Conservation (phyloP, 345 rosid species). For the Lepidium africanum region DNA sequence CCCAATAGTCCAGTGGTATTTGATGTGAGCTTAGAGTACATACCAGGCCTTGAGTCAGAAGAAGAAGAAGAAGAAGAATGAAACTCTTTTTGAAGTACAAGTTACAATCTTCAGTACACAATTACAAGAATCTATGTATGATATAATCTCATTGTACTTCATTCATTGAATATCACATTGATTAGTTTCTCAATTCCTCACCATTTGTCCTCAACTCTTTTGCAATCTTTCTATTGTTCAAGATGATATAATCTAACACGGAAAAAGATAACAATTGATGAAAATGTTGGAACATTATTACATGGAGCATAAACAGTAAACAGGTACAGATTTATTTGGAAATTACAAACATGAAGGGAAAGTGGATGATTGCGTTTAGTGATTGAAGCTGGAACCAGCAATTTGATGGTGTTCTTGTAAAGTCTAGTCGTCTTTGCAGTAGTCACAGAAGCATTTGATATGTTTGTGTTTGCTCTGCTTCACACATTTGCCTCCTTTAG, state of each 20-base stretch:
- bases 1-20: constrained; percentile 80
- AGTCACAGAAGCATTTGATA: constrained; percentile 16
- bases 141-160: neutral
- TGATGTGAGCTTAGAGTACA: constrained; percentile 85
- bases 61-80: constrained; percentile 59
- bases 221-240: neutral
- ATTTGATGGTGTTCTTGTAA: neutral
- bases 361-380: neutral
- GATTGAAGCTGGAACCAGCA: neutral
- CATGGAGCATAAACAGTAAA: neutral
- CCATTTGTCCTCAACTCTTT: neutral
- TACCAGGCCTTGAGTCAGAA: constrained; percentile 82
- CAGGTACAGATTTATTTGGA: neutral
- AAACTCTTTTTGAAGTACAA: neutral
- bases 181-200: neutral
- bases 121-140: neutral
- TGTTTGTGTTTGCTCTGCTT: constrained; percentile 17
- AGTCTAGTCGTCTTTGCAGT: constrained; percentile 12
- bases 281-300: neutral
- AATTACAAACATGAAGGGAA: neutral
- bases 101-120: neutral
- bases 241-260: neutral
- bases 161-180: neutral
- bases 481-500: constrained; percentile 17
- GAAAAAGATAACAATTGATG: neutral